Evolutionary conservation across 345 rosid genomes (phyloP).

Genomic region (Excoecaria cochinchinensis): DNA sequence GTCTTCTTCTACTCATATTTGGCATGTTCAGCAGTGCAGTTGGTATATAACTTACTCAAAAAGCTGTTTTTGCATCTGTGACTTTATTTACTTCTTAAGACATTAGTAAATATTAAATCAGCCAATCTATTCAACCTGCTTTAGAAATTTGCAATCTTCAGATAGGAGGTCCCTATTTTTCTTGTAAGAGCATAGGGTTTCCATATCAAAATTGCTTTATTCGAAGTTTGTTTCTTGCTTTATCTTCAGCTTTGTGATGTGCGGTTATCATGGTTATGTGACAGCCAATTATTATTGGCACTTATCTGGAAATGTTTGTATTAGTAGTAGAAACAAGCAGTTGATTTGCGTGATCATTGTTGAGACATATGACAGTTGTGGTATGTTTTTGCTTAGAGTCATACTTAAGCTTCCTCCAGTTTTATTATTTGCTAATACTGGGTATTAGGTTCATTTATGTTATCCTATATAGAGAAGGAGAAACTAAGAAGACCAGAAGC

Average conservation of each 20-base stretch:
- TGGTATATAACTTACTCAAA: slow-evolving; percentile 42
- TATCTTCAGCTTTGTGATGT: too few species aligned
- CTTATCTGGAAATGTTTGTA: not conserved
- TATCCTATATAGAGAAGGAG: not conserved
- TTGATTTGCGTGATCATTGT: not conserved
- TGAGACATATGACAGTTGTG: not conserved
- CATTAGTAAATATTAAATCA: not conserved
- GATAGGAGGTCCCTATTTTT: not conserved
- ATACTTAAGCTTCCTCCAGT: not conserved
- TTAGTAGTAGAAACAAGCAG: not conserved
- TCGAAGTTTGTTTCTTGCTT: too few species aligned
- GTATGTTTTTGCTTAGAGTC: not conserved
- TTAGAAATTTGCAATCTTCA: not conserved
- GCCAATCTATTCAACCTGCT: not conserved
- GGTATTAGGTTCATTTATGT: not conserved
- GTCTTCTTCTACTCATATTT: slow-evolving; percentile 41
- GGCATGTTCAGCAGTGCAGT: slow-evolving; percentile 36
- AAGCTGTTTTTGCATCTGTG: slow-evolving; percentile 1
- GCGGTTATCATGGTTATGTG: too few species aligned
- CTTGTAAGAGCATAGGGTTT: not conserved
- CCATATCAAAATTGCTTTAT: too few species aligned
- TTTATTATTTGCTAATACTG: not conserved
- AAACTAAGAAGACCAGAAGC: not conserved
- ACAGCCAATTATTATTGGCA: not conserved
- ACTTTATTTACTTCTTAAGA: not conserved